Evolutionary conservation across 2,329 filamentous ascomycete genomes (phyloP).

Genomic region (Botrytis deweyae): DNA sequence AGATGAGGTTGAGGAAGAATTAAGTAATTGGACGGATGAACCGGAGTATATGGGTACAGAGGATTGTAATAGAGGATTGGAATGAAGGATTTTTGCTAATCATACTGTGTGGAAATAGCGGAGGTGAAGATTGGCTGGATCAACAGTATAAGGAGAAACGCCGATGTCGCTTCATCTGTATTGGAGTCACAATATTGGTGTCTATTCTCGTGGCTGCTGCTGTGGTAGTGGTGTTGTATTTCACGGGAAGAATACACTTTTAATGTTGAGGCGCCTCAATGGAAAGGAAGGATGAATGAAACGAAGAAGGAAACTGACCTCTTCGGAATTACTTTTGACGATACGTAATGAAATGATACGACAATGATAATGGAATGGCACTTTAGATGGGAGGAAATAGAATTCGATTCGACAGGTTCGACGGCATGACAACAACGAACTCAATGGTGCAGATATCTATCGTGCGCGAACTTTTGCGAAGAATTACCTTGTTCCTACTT

Average conservation of each 20-base stretch:
- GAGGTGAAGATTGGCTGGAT: conserved; percentile 37
- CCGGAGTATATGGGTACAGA: conserved; percentile 24
- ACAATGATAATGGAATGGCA: conserved; percentile 17
- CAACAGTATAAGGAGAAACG: conserved; percentile 38
- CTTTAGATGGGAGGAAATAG: not conserved
- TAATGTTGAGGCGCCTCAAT: not conserved
- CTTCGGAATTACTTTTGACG: conserved; percentile 8
- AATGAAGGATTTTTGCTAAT: not conserved
- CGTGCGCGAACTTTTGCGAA: not conserved
- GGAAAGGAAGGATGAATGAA: conserved; percentile 1
- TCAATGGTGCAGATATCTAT: not conserved
- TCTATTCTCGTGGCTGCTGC: conserved; percentile 30
- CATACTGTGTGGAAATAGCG: conserved; percentile 24
- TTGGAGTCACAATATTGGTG: conserved; percentile 31
- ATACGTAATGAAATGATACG: conserved; percentile 12
- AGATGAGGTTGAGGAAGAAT: not conserved
- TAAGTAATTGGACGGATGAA: conserved; percentile 16
- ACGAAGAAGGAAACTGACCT: not conserved
- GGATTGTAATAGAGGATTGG: no score
- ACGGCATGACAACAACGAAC: not conserved
- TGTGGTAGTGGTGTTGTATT: conserved; percentile 35
- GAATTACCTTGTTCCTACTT: not conserved
- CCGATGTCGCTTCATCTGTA: conserved; percentile 32
- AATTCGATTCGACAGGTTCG: conserved; percentile 1
- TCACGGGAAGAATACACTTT: conserved; percentile 26